Evolutionary conservation across 106 monocot species (phyloP).

Genomic region (Dioscorea zingiberensis): DNA sequence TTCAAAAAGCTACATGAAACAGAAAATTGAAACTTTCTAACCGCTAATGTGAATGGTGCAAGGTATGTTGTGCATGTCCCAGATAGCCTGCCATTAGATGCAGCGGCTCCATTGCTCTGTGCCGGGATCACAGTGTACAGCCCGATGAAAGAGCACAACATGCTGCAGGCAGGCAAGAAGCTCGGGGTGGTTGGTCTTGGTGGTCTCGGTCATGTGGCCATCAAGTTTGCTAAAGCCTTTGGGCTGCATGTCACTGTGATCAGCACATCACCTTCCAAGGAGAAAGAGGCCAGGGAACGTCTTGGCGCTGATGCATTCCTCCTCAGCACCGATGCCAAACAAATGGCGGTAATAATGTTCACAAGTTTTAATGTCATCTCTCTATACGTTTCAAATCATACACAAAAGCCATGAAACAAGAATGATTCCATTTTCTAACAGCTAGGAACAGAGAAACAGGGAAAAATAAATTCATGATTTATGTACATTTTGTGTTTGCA

Average conservation of each 20-base stretch:
- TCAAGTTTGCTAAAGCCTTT: constrained; percentile 66
- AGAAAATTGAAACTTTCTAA: no score
- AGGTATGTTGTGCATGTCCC: constrained; percentile 48
- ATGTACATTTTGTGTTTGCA: no score
- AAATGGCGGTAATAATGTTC: constrained; percentile 33
- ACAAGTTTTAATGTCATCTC: background rate
- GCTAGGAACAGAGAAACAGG: no score
- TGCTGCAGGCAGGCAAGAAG: constrained; percentile 40
- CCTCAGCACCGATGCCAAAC: constrained; percentile 38
- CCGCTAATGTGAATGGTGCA: no score
- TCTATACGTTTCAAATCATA: no score
- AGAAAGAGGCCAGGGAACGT: constrained; percentile 39
- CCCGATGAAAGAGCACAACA: constrained; percentile 58
- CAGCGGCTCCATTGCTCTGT: constrained; percentile 50
- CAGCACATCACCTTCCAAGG: constrained; percentile 56
- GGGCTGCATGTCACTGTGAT: constrained; percentile 60
- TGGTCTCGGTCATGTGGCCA: constrained; percentile 56
- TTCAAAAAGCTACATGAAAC: no score
- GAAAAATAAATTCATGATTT: no score
- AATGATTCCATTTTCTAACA: no score
- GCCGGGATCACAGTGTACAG: constrained; percentile 68
- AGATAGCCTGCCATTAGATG: constrained; percentile 43
- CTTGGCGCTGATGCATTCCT: constrained; percentile 49
- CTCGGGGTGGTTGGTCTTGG: constrained; percentile 69
- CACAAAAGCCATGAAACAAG: no score